Evolutionary conservation across 371 early-diverging fungal species (phyloP), one percentile per base, ranked within the genome.

Genomic region (Mortierella sp.): DNA sequence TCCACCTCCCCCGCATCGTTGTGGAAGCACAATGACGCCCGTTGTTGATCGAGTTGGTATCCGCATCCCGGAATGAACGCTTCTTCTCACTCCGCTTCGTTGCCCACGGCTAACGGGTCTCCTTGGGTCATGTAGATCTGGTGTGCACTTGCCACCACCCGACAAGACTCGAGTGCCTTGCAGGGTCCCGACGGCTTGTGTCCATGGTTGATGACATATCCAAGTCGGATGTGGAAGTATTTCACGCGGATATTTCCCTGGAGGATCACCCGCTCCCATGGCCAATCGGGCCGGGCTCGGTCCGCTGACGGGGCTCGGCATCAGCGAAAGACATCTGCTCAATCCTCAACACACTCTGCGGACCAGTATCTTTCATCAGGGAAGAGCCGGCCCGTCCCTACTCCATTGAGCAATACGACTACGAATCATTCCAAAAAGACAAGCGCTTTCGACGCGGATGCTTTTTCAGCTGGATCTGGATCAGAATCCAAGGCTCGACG

Each of bases 401-500:
- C 45, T 25, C 40, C 62, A 29, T 24, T 28, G 13, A 34, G 47
- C 34, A 25, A 49, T 24, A 25, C 13, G 1, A 43, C 57, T 47
- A 13, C 57, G 24, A 50, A 43, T 3, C 46, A 43, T 45, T 34
- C 31, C 17, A 49, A 29, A 7, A 39, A 50, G 41, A 56, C 60
- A 16, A 62, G 62, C 41, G 52, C 58, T 43, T 49, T 62, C 6
- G 71, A 71, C 57, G 60, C 66, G 34, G 66, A 72, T 49, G 49
- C 61, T 37, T 50, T 54, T 21, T 72, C 72, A 31, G 72, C 72
- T 19, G 72, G 72, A 44, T 72, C 72, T 16, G 72, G 72, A 62
- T 72, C 72, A 44, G 72, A 72, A 57, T 66, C 72, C n/a, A 65
- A 57, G 27, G 29, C 61, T 25, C 56, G 67, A 21, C 55, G 62